A percentile compares a stretch with the other conserved stretches of the same genome.
Conservation (phyloP, 495 filamentous ascomycete genomes). For the Penicillium ochrochloron region DNA sequence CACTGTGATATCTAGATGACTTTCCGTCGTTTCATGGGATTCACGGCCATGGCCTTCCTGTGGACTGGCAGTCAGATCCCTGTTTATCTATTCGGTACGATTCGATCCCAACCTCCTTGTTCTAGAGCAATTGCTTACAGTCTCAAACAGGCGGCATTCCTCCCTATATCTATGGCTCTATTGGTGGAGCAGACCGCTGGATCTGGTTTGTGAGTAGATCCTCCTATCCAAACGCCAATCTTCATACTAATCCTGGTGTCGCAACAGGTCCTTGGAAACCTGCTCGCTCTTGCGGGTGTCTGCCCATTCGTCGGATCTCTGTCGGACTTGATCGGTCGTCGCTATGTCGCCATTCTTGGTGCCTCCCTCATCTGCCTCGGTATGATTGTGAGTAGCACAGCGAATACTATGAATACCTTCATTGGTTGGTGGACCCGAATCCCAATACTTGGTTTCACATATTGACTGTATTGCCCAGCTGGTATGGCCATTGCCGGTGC, state of each 20-base stretch:
- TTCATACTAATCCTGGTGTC: neutral
- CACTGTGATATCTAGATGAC: constrained; percentile 51
- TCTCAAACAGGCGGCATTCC: constrained; percentile 55
- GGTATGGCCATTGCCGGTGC: constrained; percentile 67
- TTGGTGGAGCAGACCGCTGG: constrained; percentile 70
- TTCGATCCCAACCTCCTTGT: too few species aligned
- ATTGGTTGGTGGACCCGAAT: constrained; percentile 56
- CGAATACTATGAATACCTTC: constrained; percentile 68
- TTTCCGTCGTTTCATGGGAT: constrained; percentile 59
- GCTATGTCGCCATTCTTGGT: constrained; percentile 68
- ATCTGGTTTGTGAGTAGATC: constrained; percentile 64
- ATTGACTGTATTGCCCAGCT: constrained; percentile 43
- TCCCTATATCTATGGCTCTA: constrained; percentile 66
- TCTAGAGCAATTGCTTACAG: constrained; percentile 4
- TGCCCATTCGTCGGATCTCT: constrained; percentile 75
- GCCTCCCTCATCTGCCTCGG: constrained; percentile 63
- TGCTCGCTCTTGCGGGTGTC: constrained; percentile 68
- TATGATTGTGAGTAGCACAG: constrained; percentile 68
- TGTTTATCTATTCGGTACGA: constrained; percentile 61
- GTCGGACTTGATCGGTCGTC: constrained; percentile 70
- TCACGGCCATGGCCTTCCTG: constrained; percentile 67
- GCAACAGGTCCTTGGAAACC: constrained; percentile 60
- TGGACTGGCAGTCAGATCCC: constrained; percentile 71
- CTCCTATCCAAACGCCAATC: neutral
- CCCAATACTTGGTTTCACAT: constrained; percentile 20